These are phyloP conservation scores for Nakaseomyces nivariensis DNA, from an alignment of 1,139 yeast genomes.

Conservation along the genomic window DNA sequence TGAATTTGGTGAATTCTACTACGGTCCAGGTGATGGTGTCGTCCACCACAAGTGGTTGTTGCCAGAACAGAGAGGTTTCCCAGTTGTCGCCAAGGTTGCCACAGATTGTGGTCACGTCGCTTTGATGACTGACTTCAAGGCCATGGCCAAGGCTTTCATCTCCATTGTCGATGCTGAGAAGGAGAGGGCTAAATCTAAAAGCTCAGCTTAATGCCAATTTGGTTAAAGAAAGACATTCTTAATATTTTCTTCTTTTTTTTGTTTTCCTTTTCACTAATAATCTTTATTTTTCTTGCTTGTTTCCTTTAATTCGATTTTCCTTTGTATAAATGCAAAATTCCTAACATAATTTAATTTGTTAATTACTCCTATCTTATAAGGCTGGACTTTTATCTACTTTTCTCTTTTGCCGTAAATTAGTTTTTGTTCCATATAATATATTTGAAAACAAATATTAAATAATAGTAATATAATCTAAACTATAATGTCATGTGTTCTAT, in stretches of 20 bases:
- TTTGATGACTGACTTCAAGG: slow-evolving; percentile 60
- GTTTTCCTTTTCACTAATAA: slow-evolving; percentile 5
- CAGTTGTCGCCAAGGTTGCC: slow-evolving; percentile 57
- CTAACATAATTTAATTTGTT: background rate
- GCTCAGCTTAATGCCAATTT: background rate
- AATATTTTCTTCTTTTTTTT: background rate
- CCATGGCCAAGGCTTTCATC: slow-evolving; percentile 59
- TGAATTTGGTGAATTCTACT: slow-evolving; percentile 62
- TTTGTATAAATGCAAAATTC: background rate
- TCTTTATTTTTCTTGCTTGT: background rate
- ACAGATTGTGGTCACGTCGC: slow-evolving; percentile 70
- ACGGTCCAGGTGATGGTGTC: slow-evolving; percentile 92
- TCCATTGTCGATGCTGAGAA: slow-evolving; percentile 50
- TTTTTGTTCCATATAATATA: no score
- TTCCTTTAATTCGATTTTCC: background rate
- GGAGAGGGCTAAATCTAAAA: slow-evolving; percentile 5
- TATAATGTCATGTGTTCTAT: no score
- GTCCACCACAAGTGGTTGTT: slow-evolving; percentile 73
- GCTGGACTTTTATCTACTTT: no score
- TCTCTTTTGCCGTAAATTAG: no score
- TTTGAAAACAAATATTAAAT: no score
- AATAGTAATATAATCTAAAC: no score
- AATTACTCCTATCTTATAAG: background rate
- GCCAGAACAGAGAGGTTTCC: slow-evolving; percentile 66
- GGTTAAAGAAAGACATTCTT: background rate